These are phyloP conservation scores for Vitellaria paradoxa DNA, from an alignment of 179 eudicot species.

Conservation along the genomic window DNA sequence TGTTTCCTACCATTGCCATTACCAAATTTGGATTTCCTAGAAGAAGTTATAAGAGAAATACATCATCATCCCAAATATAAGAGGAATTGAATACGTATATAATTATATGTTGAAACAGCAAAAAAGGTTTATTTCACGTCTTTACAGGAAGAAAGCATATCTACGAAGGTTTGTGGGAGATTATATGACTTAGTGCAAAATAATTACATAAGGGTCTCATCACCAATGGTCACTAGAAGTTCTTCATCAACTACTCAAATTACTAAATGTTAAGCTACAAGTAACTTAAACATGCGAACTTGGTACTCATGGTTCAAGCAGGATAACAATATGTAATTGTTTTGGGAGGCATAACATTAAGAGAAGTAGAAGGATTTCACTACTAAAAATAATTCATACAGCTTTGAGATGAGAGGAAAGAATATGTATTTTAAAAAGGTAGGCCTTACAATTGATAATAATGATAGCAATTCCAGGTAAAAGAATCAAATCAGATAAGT, in stretches of 20 bases:
- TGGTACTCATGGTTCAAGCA: neutral
- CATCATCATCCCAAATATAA: neutral
- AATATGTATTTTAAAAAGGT: conserved; percentile 3
- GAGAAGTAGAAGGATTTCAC: neutral
- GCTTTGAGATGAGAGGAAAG: neutral
- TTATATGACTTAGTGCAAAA: neutral
- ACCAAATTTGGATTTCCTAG: conserved; percentile 60
- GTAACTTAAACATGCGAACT: neutral
- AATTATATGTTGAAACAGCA: neutral
- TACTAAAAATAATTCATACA: neutral
- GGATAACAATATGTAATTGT: neutral
- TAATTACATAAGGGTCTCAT: neutral
- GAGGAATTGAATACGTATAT: neutral
- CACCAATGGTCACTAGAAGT: neutral
- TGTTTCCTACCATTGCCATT: conserved; percentile 65
- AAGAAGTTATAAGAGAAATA: neutral
- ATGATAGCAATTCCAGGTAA: neutral
- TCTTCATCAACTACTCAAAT: neutral
- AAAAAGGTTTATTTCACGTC: neutral
- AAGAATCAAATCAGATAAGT: neutral
- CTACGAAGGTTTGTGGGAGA: neutral
- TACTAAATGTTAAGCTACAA: neutral
- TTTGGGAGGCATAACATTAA: neutral
- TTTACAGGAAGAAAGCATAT: neutral
- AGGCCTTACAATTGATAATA: neutral